Evolutionary conservation across 73 alveolate species (phyloP), one percentile per base, ranked within the genome.

Genomic region (Tetrahymena thermophila): DNA sequence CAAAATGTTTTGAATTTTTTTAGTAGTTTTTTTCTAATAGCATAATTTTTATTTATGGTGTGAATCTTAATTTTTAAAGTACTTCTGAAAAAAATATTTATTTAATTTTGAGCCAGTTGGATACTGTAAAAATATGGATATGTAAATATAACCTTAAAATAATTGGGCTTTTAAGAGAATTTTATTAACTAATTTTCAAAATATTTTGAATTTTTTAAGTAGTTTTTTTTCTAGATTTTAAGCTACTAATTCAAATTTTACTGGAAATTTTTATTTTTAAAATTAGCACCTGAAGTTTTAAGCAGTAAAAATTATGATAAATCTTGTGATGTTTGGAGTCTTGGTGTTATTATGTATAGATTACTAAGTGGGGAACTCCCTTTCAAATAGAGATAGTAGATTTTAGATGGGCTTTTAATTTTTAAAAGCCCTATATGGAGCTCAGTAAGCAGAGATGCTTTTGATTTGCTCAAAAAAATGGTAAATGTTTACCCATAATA

Each of bases 311-410:
- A 71, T 71, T 71, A 71, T 25, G 89, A 71, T 31, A 71, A 94
- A 56, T 96, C 93, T 85, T 94, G 96, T 94, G 99, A 97, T 94
- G 99, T 95, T 95, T 97, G 99, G 99, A 93, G 98, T 56, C 96
- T 97, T 43, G 99, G 99, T 43, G 93, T 97, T 10, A 93, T 97
- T 34, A 95, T 97, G 98, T 96, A 97, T 96, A 96, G 95, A 94
- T 44, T 97, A 43, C 95, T 96, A 16, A 89, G 93, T 25, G 97
- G 98, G 10, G 97, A 97, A 56, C 97, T 95, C 16, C 99, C 99
- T 23, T 97, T 97, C 93, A 96, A 94, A 17, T 19, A 71, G 23
- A 71, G 37, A 71, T 8, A 71, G 31, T 71, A 71, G 37, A 71
- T 71, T 71, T 13, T 71, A 71, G 89, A 71, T 28, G 89, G 89